Evolutionary conservation across 177 flowering plant species (phyloP).

Genomic region (Vitis hybrid): DNA sequence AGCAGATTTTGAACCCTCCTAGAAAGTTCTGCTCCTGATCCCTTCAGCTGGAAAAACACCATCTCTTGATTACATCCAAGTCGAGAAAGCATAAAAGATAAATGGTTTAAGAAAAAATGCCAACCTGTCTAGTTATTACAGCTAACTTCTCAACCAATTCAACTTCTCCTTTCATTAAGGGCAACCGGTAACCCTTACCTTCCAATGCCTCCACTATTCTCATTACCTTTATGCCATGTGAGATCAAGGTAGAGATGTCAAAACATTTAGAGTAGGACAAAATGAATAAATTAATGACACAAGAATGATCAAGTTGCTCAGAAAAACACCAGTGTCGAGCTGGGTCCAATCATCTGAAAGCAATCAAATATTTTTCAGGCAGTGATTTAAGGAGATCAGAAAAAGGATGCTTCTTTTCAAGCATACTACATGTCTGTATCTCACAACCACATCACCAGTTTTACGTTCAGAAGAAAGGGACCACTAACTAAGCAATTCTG

Average conservation of each 20-base stretch:
- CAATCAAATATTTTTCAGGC: background rate
- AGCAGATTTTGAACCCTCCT: conserved; percentile 90
- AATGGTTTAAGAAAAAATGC: background rate
- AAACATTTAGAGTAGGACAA: background rate
- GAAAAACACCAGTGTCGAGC: background rate
- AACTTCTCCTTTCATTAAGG: conserved; percentile 82
- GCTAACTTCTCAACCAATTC: conserved; percentile 92
- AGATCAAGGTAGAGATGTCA: conserved; percentile 10
- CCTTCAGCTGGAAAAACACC: conserved; percentile 63
- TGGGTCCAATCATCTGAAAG: background rate
- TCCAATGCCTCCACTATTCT: conserved; percentile 93
- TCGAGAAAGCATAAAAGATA: background rate
- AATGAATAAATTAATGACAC: conserved; percentile 4
- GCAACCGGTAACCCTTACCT: conserved; percentile 80
- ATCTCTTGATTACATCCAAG: background rate
- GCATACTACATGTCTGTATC: background rate
- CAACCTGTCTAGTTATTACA: conserved; percentile 78
- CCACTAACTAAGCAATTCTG: background rate
- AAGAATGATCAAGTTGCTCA: background rate
- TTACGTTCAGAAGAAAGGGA: background rate
- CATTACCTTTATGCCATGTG: conserved; percentile 53
- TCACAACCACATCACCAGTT: background rate
- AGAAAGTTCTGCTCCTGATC: conserved; percentile 93
- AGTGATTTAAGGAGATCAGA: background rate
- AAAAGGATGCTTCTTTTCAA: background rate